Conservation (phyloP, 2,329 filamentous ascomycete species). For the Penicillium oxalicum region DNA sequence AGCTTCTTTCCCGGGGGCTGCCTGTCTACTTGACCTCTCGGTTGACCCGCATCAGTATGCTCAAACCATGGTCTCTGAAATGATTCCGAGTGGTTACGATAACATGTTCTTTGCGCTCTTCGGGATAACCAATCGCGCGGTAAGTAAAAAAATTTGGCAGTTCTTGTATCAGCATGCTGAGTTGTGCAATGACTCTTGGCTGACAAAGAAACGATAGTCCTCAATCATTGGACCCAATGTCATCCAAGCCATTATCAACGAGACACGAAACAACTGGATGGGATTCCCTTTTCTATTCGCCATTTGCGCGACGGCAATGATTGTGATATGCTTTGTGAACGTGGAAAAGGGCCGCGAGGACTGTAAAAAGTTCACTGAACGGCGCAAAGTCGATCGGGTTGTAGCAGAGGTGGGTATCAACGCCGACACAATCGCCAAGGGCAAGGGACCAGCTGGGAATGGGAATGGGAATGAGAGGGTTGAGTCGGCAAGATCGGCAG, state of each 20-base stretch:
- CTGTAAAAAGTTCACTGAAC: constrained; percentile 33
- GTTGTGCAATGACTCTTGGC: no score
- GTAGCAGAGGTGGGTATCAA: constrained; percentile 21
- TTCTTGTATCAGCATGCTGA: no score
- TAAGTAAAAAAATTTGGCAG: constrained; percentile 17
- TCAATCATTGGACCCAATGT: constrained; percentile 42
- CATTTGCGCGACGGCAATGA: constrained; percentile 33
- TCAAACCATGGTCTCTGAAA: constrained; percentile 42
- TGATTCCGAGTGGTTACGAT: constrained; percentile 40
- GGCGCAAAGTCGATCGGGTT: constrained; percentile 27
- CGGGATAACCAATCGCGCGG: constrained; percentile 41
- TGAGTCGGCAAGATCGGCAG: neutral
- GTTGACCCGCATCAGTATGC: constrained; percentile 25
- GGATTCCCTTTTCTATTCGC: constrained; percentile 41
- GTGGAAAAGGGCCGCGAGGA: constrained; percentile 39
- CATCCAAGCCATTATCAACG: constrained; percentile 41
- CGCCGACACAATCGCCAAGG: constrained; percentile 14
- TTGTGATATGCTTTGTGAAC: constrained; percentile 37
- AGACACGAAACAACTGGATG: constrained; percentile 40
- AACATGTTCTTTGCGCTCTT: constrained; percentile 44
- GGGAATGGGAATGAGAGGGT: neutral
- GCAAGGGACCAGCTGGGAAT: neutral
- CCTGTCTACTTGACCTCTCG: neutral
- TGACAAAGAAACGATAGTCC: constrained; percentile 23
- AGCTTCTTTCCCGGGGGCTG: neutral